phyloP scores from a whole-genome alignment of 768 basidiomycete species.

The Peribolospora baueri region DNA sequence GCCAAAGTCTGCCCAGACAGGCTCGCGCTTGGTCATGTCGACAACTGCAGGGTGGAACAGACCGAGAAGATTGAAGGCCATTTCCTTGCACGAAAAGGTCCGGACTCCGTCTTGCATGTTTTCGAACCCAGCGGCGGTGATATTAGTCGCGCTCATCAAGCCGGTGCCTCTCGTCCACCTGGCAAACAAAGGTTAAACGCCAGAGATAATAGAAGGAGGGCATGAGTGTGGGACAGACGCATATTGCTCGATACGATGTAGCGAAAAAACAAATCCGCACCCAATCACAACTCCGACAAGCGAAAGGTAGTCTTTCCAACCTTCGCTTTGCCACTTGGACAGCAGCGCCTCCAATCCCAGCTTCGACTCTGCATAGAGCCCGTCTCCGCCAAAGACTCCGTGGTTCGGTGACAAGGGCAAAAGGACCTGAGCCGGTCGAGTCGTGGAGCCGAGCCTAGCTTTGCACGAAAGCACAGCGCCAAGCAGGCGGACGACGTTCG shows the following conservation, averaged over 20 bases:
- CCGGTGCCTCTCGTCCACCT: constrained; percentile 91
- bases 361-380: constrained; percentile 93
- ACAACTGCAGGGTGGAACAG: constrained; percentile 97
- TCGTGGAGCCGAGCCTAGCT: constrained; percentile 83
- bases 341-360: constrained; percentile 92
- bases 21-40: constrained; percentile 97
- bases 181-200: too few relatives aligned
- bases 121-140: constrained; percentile 81
- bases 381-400: constrained; percentile 90
- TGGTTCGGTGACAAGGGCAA: constrained; percentile 95
- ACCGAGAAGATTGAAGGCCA: constrained; percentile 99
- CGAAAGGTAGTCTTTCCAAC: constrained; percentile 97
- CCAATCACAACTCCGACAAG: constrained; percentile 95
- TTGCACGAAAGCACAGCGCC: constrained; percentile 97
- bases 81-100: constrained; percentile 98
- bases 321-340: constrained; percentile 92
- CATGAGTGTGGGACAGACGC: too few relatives aligned
- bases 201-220: too few relatives aligned
- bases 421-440: constrained; percentile 93
- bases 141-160: constrained; percentile 84
- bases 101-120: constrained; percentile 49
- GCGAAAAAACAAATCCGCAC: too few relatives aligned
- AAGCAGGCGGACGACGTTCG: constrained; percentile 81
- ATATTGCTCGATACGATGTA: too few relatives aligned
- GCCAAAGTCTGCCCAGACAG: constrained; percentile 90